Percentiles rank a stretch among this genome's conserved stretches.
phyloP scores from a whole-genome alignment of 2,329 filamentous ascomycete species.

The Curvularia lunata region DNA sequence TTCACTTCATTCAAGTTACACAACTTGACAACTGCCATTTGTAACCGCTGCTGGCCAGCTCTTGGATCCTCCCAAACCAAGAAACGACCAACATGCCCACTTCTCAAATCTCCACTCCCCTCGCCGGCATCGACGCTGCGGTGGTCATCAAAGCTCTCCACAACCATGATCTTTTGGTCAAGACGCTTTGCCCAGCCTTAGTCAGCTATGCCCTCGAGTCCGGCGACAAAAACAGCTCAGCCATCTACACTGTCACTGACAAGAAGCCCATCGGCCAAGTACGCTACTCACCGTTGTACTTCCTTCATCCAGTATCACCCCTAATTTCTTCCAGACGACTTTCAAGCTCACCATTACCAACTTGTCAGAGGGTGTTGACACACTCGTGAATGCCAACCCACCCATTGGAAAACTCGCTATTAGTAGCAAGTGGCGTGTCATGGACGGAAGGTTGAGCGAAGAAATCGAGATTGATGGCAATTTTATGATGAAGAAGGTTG shows the following conservation, averaged over 20 bases:
- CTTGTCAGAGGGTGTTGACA: constrained; percentile 42
- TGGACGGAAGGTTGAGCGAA: constrained; percentile 41
- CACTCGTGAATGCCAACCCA: constrained; percentile 50
- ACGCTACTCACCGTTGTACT: background rate
- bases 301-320: background rate
- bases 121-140: constrained; percentile 33
- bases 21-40: background rate
- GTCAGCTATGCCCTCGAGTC: constrained; percentile 44
- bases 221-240: constrained; percentile 37
- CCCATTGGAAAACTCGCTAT: constrained; percentile 50
- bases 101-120: constrained; percentile 46
- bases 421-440: constrained; percentile 48
- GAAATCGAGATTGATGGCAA: constrained; percentile 52
- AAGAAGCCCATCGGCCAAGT: constrained; percentile 51
- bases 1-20: constrained; percentile 2
- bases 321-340: constrained; percentile 39
- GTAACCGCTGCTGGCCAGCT: constrained; percentile 7
- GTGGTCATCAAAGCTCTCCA: constrained; percentile 46
- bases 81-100: constrained; percentile 41
- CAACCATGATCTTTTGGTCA: constrained; percentile 52
- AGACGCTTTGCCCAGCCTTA: constrained; percentile 46
- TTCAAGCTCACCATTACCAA: constrained; percentile 52
- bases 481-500: constrained; percentile 53
- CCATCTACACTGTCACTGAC: constrained; percentile 48
- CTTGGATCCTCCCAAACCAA: background rate